Conservation (phyloP, 352 stramenopile species). For the Chloridella minuta region DNA sequence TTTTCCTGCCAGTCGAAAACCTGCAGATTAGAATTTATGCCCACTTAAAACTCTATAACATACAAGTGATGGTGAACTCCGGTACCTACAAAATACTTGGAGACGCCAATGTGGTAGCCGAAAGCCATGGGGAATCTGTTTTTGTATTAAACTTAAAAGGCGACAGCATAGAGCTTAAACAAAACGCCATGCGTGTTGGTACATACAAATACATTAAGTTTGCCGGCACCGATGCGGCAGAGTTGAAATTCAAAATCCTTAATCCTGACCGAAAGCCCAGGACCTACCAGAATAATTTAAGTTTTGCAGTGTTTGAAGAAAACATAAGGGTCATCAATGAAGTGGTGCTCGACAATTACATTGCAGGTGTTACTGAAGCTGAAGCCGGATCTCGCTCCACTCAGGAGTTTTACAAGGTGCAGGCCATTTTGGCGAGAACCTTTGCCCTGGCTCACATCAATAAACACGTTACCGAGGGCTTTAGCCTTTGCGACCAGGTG, state of each 20-base stretch:
- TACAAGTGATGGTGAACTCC: background rate
- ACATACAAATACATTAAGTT: background rate
- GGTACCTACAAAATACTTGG: background rate
- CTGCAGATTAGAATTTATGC: background rate
- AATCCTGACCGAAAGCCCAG: background rate
- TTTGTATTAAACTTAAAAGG: background rate
- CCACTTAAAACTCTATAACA: background rate
- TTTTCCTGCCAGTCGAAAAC: background rate
- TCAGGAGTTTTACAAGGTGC: background rate
- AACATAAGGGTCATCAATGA: background rate
- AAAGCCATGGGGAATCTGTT: background rate
- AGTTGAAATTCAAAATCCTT: background rate
- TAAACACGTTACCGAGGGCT: background rate
- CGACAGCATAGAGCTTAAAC: background rate
- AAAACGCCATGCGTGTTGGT: background rate
- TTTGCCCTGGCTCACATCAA: background rate
- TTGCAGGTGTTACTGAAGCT: background rate
- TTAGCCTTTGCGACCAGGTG: background rate
- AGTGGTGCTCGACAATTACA: background rate
- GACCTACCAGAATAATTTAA: background rate
- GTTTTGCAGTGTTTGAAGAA: background rate
- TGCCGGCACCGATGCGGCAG: background rate
- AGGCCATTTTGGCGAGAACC: background rate
- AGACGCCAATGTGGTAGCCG: background rate
- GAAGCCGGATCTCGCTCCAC: background rate